phyloP scores from a whole-genome alignment of 2,329 filamentous ascomycete genomes.

The Hypoxylon sp. region DNA sequence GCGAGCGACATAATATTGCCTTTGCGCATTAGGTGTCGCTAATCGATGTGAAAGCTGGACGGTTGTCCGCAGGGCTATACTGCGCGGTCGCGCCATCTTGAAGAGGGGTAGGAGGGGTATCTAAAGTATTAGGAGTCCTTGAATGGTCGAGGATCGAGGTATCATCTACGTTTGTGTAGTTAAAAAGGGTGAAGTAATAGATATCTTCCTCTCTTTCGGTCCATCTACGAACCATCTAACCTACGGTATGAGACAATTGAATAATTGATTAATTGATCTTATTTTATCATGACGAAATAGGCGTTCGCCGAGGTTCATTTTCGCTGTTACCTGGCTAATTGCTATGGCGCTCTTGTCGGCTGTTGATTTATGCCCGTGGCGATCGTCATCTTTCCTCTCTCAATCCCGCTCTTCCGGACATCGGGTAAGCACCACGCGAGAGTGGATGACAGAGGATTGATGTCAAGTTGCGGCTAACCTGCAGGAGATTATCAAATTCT shows the following conservation, averaged over 20 bases:
- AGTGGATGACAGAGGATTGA: conserved; percentile 4
- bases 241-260: background rate
- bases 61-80: conserved; percentile 47
- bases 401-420: conserved; percentile 15
- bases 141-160: conserved; percentile 15
- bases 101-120: conserved; percentile 21
- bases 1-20: conserved; percentile 34
- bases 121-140: conserved; percentile 9
- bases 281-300: conserved; percentile 41
- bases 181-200: background rate
- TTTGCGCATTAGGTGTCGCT: conserved; percentile 43
- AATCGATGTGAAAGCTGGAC: conserved; percentile 50
- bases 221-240: conserved; percentile 10
- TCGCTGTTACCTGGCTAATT: conserved; percentile 32
- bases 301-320: conserved; percentile 39
- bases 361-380: conserved; percentile 47
- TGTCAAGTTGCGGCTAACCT: conserved; percentile 23
- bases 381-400: conserved; percentile 12
- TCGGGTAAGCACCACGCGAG: conserved; percentile 36
- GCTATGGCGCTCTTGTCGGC: conserved; percentile 39
- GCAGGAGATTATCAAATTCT: conserved; percentile 15
- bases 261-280: conserved; percentile 26
- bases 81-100: conserved; percentile 50
- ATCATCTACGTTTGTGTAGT: conserved; percentile 20
- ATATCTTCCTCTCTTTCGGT: conserved; percentile 9